Conservation (phyloP, 1,284 basidiomycete species). For the Peniophora sp. region DNA sequence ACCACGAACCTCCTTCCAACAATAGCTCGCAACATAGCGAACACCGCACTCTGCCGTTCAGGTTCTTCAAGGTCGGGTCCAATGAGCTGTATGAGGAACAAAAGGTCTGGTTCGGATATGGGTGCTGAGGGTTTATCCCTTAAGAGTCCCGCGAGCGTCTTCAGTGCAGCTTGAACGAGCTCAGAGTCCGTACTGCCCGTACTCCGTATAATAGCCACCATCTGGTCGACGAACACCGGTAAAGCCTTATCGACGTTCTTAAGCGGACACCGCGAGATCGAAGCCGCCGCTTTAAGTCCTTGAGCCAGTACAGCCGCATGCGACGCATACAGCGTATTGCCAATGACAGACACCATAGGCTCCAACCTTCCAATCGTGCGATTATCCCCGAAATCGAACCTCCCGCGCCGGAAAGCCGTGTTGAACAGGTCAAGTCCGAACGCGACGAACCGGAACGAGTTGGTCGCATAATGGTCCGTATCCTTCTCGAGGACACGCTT, state of each 20-base stretch:
- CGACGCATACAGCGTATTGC: constrained; percentile 88
- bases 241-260: constrained; percentile 72
- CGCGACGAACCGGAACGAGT: constrained; percentile 84
- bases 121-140: constrained; percentile 78
- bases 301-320: constrained; percentile 75
- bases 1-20: constrained; percentile 89
- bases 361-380: constrained; percentile 75
- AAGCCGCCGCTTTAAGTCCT: constrained; percentile 77
- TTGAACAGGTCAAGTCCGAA: constrained; percentile 93
- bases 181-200: constrained; percentile 88
- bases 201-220: constrained; percentile 79
- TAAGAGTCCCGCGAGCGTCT: constrained; percentile 79
- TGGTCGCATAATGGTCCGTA: constrained; percentile 72
- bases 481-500: constrained; percentile 58
- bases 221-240: constrained; percentile 82
- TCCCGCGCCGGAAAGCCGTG: constrained; percentile 79
- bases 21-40: constrained; percentile 88
- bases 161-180: constrained; percentile 83
- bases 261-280: constrained; percentile 82
- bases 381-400: constrained; percentile 78
- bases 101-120: constrained; percentile 85
- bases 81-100: constrained; percentile 81
- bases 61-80: constrained; percentile 93
- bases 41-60: constrained; percentile 80
- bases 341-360: constrained; percentile 81